Base-by-base conservation (phyloP, 805 yeast species). In the Millerago galiae region DNA sequence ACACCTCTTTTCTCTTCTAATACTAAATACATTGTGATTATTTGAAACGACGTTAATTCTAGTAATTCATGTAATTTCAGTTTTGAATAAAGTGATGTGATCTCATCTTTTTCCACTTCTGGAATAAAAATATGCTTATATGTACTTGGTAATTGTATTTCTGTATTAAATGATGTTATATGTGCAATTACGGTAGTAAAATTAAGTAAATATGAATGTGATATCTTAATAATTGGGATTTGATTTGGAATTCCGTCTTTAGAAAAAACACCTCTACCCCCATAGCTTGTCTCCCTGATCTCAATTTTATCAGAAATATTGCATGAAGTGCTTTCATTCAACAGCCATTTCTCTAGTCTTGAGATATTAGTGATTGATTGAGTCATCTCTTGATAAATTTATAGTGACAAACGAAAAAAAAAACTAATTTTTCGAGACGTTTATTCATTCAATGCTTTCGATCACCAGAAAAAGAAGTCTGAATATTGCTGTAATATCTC, bases 221-320 rank as follows among this genome's bases (percentile, higher is more conserved):
- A 81, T 14, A 86, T 74, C 35, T 70, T 68, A 7, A 84, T 66
- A 14, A 86, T 53, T 13, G 59, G 56, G 41, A 75, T 76, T 37
- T 70, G 62, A 11, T 54, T 49, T 4, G 45, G 49, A n/a, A 87
- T 53, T 2, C 44, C 38, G 0, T 56, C 55, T 3, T 16, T 43
- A 16, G 82, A 71, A 51, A 71, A 63, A 21, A 87, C 70, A 43
- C 87, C 85, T 56, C 89, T 71, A 14, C 95, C 95, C 13, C 76
- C 65, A 9, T 61, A 65, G 1, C 52, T 50, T 11, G 71, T 64
- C 26, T 74, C 71, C 11, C 52, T 55, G 8, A 81, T 70, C 2
- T 51, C 52, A 7, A 79, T 54, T 29, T 65, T 68, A 1, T 65
- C 53, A 2, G 76, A 66, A 8, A 44, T 35, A 2, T 16, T 12